These are phyloP conservation scores for Hemileccinum impolitum DNA, from an alignment of 768 basidiomycete genomes.

Conservation along the genomic window DNA sequence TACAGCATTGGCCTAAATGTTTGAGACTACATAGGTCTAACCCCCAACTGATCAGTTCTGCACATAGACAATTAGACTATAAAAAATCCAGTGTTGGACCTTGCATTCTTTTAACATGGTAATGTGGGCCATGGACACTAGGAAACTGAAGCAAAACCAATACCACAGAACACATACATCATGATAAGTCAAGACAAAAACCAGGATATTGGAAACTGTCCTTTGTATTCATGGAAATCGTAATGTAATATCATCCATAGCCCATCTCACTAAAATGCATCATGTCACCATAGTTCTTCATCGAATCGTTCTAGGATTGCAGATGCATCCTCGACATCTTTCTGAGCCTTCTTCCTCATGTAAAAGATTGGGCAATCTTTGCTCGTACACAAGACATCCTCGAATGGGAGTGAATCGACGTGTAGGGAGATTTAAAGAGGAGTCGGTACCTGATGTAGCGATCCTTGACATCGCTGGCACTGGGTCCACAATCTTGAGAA, in stretches of 20 bases:
- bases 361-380: constrained; percentile 99
- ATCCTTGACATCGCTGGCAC: constrained; percentile 98
- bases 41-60: too few species aligned
- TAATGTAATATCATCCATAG: not conserved
- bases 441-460: constrained; percentile 76
- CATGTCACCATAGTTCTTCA: constrained; percentile 58
- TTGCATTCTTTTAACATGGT: too few species aligned
- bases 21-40: too few species aligned
- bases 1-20: too few species aligned
- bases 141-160: too few species aligned
- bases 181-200: too few species aligned
- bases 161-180: too few species aligned
- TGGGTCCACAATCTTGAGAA: constrained; percentile 98
- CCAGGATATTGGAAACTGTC: too few species aligned
- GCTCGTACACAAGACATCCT: constrained; percentile 96
- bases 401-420: constrained; percentile 2
- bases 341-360: constrained; percentile 97
- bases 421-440: not conserved
- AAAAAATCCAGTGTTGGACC: too few species aligned
- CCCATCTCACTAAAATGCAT: not conserved
- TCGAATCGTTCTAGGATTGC: constrained; percentile 83
- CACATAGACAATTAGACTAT: too few species aligned
- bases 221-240: not conserved
- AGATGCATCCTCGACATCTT: constrained; percentile 89
- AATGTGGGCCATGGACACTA: too few species aligned